These are phyloP conservation scores for Trichophyton benhamiae DNA, from an alignment of 2,329 filamentous ascomycete genomes.

Conservation along the genomic window DNA sequence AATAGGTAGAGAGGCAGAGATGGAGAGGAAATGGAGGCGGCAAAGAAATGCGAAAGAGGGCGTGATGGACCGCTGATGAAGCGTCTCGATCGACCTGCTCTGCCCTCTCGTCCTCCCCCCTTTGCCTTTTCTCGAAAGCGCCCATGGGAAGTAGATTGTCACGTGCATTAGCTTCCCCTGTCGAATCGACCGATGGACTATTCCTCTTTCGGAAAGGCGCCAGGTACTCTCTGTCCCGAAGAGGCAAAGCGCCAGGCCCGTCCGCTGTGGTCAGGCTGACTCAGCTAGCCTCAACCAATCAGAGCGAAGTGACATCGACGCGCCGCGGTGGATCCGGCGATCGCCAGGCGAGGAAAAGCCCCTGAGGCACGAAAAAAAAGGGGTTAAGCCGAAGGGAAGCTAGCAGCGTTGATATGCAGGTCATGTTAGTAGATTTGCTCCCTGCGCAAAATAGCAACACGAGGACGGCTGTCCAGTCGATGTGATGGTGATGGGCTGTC, in stretches of 20 bases:
- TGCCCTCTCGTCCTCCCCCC: neutral
- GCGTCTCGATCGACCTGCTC: neutral
- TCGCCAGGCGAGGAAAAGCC: neutral
- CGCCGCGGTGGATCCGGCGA: neutral
- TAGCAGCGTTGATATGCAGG: neutral
- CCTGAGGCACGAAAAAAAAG: neutral
- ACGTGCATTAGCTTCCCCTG: neutral
- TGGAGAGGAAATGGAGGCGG: neutral
- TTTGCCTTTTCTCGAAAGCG: neutral
- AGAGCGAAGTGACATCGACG: neutral
- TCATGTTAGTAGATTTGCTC: neutral
- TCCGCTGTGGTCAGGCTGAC: neutral
- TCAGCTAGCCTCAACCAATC: neutral
- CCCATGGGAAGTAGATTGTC: neutral
- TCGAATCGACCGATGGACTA: neutral
- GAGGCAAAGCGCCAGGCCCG: neutral
- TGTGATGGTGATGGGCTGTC: neutral
- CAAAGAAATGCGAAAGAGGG: neutral
- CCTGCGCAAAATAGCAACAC: neutral
- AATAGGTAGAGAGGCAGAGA: neutral
- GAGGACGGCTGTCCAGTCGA: neutral
- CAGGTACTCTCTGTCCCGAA: neutral
- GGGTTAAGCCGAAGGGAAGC: neutral
- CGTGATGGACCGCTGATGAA: neutral
- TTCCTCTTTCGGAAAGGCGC: neutral